Percentiles rank a stretch among this genome's conserved stretches.
Evolutionary conservation across 208 protist genomes (phyloP).

Genomic region (Acanthamoeba culbertsoni): DNA sequence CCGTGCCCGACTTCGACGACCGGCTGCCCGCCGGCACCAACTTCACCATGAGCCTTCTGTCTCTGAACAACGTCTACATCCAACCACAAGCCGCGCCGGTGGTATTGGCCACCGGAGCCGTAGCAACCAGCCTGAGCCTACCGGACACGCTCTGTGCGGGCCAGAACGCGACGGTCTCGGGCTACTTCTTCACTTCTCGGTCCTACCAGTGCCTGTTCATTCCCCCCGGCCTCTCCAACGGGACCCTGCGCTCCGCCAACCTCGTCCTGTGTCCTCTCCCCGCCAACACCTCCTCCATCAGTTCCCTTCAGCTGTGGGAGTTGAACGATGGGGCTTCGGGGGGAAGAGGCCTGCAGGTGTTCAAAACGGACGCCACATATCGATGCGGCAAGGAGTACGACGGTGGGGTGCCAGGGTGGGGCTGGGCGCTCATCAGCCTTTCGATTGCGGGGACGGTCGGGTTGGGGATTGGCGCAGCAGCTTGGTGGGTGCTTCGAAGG

Average conservation of each 20-base stretch:
- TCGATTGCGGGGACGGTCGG: no score
- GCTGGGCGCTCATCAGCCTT: no score
- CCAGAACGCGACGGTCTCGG: neutral
- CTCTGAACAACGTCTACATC: neutral
- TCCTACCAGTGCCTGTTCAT: neutral
- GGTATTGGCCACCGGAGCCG: neutral
- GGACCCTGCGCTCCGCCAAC: neutral
- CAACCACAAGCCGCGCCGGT: neutral
- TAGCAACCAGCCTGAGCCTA: neutral
- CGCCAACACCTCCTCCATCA: neutral
- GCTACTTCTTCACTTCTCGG: neutral
- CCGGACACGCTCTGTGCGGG: neutral
- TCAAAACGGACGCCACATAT: no score
- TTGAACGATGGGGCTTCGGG: no score
- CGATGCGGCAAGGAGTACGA: no score
- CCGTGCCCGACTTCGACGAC: neutral
- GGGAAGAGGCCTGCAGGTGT: no score
- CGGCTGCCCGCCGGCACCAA: neutral
- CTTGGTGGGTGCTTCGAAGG: no score
- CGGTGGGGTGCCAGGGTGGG: no score
- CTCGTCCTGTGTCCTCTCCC: neutral
- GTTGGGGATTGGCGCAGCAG: no score
- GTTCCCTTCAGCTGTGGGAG: no score
- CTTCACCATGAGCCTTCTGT: neutral
- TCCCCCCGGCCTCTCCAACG: neutral